Evolutionary conservation across 2,329 filamentous ascomycete species (phyloP).

Genomic region (Ceratocystis papillata): DNA sequence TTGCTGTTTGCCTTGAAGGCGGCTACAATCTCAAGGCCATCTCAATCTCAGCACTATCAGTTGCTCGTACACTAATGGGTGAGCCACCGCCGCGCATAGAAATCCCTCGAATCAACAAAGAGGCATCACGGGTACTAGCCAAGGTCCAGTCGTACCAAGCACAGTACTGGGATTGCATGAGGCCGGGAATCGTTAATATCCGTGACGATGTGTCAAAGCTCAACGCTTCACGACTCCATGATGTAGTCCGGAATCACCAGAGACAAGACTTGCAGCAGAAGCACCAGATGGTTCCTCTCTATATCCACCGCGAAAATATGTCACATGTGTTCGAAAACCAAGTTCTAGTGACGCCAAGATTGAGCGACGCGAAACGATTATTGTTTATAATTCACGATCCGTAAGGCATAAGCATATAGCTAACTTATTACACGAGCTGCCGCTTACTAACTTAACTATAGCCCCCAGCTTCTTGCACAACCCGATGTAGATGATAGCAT

Average conservation of each 20-base stretch:
- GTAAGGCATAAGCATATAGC: conserved; percentile 38
- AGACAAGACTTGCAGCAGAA: conserved; percentile 58
- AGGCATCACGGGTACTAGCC: conserved; percentile 46
- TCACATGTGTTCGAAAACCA: conserved; percentile 76
- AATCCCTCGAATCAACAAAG: conserved; percentile 46
- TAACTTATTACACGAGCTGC: not conserved
- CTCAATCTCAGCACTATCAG: conserved; percentile 80
- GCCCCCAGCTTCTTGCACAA: conserved; percentile 59
- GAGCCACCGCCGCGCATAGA: conserved; percentile 63
- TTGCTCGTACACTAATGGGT: conserved; percentile 87
- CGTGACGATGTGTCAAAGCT: conserved; percentile 42
- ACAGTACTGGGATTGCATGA: conserved; percentile 80
- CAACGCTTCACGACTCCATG: conserved; percentile 58
- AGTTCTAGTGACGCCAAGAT: conserved; percentile 66
- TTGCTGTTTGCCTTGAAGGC: conserved; percentile 87
- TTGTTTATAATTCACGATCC: conserved; percentile 87
- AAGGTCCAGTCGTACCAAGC: conserved; percentile 52
- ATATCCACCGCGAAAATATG: conserved; percentile 62
- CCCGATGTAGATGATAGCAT: conserved; percentile 59
- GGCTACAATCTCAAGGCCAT: conserved; percentile 93
- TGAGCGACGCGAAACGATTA: conserved; percentile 55
- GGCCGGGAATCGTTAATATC: conserved; percentile 51
- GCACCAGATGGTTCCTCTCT: conserved; percentile 67
- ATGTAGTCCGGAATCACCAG: conserved; percentile 70
- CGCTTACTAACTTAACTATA: conserved; percentile 29